Evolutionary conservation across 768 basidiomycete genomes (phyloP).

Genomic region (Leucosporidium scottii): DNA sequence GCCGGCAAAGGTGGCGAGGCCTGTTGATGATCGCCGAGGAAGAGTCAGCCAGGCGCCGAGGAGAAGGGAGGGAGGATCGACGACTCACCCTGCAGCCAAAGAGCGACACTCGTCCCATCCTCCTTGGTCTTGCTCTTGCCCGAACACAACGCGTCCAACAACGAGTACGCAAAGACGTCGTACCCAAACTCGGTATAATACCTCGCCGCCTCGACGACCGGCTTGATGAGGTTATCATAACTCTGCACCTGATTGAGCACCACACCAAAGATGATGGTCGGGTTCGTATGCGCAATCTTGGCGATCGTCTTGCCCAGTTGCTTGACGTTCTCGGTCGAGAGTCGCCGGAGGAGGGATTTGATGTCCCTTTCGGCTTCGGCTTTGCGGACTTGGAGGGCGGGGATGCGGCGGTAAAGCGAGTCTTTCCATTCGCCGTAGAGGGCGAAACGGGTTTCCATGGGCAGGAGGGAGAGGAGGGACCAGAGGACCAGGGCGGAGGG

Average conservation of each 20-base stretch:
- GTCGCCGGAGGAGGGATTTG: constrained; percentile 76
- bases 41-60: background rate
- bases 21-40: constrained; percentile 44
- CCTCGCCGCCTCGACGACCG: constrained; percentile 79
- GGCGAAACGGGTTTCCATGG: constrained; percentile 72
- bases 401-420: constrained; percentile 61
- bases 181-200: constrained; percentile 90
- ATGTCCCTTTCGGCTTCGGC: constrained; percentile 81
- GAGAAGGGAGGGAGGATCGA: constrained; percentile 29
- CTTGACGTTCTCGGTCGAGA: constrained; percentile 56
- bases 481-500: constrained; percentile 87
- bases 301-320: constrained; percentile 78
- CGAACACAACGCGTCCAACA: constrained; percentile 80
- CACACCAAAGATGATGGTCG: constrained; percentile 78
- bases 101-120: constrained; percentile 80
- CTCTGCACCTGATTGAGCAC: constrained; percentile 91
- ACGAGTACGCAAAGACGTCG: constrained; percentile 80
- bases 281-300: constrained; percentile 89
- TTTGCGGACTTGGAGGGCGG: constrained; percentile 68
- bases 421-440: constrained; percentile 95
- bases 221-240: constrained; percentile 84
- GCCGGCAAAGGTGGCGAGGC: constrained; percentile 85
- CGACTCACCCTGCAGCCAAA: constrained; percentile 83
- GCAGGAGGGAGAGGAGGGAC: constrained; percentile 74
- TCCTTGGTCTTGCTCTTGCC: constrained; percentile 74